A percentile compares a stretch with the other conserved stretches of the same genome.
Evolutionary conservation across 495 filamentous ascomycete species (phyloP).

Genomic region (Xylaria castorea): DNA sequence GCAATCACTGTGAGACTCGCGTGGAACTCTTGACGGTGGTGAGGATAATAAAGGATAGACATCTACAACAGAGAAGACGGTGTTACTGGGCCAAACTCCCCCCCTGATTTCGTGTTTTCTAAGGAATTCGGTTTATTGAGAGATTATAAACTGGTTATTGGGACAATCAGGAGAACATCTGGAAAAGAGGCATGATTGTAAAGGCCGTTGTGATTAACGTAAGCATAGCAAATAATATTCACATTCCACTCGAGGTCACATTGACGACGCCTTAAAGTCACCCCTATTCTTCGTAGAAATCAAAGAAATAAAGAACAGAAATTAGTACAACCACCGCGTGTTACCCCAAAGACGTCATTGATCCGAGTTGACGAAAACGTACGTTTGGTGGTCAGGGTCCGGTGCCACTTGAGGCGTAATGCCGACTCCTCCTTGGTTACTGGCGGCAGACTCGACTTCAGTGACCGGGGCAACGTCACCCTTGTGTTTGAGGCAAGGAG

Average conservation of each 20-base stretch:
- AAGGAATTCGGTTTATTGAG: neutral
- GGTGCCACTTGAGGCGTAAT: slow-evolving; percentile 12
- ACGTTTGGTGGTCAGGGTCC: slow-evolving; percentile 33
- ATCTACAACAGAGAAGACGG: neutral
- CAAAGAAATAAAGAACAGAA: neutral
- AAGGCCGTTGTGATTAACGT: neutral
- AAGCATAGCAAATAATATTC: neutral
- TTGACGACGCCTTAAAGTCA: neutral
- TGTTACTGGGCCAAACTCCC: neutral
- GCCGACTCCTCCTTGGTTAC: neutral
- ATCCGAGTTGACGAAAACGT: slow-evolving; percentile 20
- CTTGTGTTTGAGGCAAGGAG: slow-evolving; percentile 34
- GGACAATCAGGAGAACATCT: neutral
- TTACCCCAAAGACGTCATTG: neutral
- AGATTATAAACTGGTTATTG: neutral
- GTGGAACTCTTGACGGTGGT: neutral
- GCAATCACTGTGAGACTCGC: neutral
- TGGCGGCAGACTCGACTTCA: neutral
- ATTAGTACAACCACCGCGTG: neutral
- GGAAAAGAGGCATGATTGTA: neutral
- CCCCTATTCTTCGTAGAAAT: neutral
- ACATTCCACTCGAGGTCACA: neutral
- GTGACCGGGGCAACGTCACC: slow-evolving; percentile 24
- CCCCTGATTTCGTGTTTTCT: neutral
- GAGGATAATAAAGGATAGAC: neutral